These are phyloP conservation scores for Penicillium atrosanguineum DNA, from an alignment of 495 filamentous ascomycete species.

Conservation along the genomic window DNA sequence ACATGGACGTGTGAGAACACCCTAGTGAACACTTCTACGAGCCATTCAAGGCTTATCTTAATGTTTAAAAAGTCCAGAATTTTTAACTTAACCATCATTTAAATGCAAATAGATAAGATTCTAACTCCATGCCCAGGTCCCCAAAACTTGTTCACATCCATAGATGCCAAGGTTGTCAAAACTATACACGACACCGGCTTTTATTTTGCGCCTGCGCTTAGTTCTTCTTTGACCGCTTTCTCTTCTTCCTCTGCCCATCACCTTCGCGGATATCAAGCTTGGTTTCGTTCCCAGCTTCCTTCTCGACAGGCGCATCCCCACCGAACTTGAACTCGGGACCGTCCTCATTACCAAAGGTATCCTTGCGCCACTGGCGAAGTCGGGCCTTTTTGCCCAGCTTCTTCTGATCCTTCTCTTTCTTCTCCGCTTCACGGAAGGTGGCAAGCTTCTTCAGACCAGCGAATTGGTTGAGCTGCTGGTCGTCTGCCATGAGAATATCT, in stretches of 20 bases:
- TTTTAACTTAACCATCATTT: background rate
- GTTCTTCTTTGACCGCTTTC: constrained; percentile 51
- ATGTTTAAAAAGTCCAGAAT: too few species aligned
- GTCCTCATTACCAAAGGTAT: constrained; percentile 79
- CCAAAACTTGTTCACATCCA: background rate
- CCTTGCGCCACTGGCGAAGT: constrained; percentile 85
- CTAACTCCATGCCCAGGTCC: constrained; percentile 3
- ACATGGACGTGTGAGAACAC: too few species aligned
- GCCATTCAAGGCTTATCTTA: too few species aligned
- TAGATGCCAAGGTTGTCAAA: constrained; percentile 1
- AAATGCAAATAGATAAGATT: background rate
- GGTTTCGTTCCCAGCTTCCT: constrained; percentile 24
- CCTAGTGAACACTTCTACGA: too few species aligned
- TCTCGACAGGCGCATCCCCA: constrained; percentile 12
- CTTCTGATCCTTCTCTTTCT: constrained; percentile 86
- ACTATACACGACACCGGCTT: constrained; percentile 10
- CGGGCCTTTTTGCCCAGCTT: constrained; percentile 86
- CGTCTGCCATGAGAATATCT: constrained; percentile 89
- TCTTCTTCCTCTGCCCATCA: constrained; percentile 43
- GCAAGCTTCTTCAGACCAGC: constrained; percentile 94
- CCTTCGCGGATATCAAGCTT: constrained; percentile 50
- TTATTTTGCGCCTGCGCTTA: constrained; percentile 16
- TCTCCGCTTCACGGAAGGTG: constrained; percentile 78
- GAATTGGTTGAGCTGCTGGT: constrained; percentile 83
- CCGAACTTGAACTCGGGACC: constrained; percentile 48